Evolutionary conservation across 129 eudicot species (phyloP).

Genomic region (Lonicera japonica): DNA sequence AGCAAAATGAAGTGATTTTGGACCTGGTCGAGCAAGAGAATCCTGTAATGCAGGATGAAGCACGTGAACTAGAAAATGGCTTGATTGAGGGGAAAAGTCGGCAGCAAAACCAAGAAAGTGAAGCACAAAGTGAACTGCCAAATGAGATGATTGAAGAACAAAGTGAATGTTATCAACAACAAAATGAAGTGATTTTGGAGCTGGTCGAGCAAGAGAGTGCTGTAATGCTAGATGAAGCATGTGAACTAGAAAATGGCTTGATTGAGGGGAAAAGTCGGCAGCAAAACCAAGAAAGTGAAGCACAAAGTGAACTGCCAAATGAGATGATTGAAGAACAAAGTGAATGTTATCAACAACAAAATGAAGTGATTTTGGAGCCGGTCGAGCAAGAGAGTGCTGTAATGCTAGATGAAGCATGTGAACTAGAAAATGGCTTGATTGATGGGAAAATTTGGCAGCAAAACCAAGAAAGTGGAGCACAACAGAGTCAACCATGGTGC

Average conservation of each 20-base stretch:
- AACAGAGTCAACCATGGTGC: background rate
- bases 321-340: conserved; percentile 1
- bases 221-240: background rate
- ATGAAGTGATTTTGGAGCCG: background rate
- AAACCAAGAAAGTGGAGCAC: too few relatives aligned
- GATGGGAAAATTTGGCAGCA: too few relatives aligned
- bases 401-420: background rate
- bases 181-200: background rate
- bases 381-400: too few relatives aligned
- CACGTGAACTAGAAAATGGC: background rate
- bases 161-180: conserved; percentile 1
- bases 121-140: too few relatives aligned
- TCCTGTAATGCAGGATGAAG: conserved; percentile 3
- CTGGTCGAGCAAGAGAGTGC: too few relatives aligned
- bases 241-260: background rate
- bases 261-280: too few relatives aligned
- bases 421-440: too few relatives aligned
- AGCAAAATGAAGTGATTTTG: background rate
- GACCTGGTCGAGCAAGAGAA: too few relatives aligned
- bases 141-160: conserved; percentile 1
- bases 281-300: too few relatives aligned
- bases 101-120: too few relatives aligned
- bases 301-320: background rate
- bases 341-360: background rate
- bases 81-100: too few relatives aligned